Percentiles rank a stretch among this genome's conserved stretches.
phyloP scores from a whole-genome alignment of 495 filamentous ascomycete species.

The Aspergillus haitiensis region DNA sequence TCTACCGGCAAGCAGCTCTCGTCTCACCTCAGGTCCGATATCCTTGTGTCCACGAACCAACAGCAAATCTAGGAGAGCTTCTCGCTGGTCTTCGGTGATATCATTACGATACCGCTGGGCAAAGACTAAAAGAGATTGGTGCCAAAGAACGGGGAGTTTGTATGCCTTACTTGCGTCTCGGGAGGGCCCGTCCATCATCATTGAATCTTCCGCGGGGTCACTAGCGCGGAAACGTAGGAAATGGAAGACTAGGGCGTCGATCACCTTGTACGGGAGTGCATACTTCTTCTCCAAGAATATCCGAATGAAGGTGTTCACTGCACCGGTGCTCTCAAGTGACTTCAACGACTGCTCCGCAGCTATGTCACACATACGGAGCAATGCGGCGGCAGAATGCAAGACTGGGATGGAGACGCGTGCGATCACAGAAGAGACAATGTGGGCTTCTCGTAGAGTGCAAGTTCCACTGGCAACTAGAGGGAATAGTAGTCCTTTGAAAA shows the following conservation, averaged over 20 bases:
- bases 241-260: slow-evolving; percentile 94
- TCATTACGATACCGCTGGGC: slow-evolving; percentile 92
- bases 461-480: slow-evolving; percentile 75
- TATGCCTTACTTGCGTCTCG: slow-evolving; percentile 48
- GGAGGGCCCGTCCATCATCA: slow-evolving; percentile 42
- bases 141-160: slow-evolving; percentile 84
- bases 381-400: slow-evolving; percentile 86
- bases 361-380: slow-evolving; percentile 90
- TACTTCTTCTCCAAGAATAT: slow-evolving; percentile 95
- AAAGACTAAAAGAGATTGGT: slow-evolving; percentile 84
- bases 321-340: slow-evolving; percentile 72
- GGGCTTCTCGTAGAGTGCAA: slow-evolving; percentile 86
- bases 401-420: slow-evolving; percentile 80
- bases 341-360: slow-evolving; percentile 79
- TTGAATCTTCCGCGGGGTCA: slow-evolving; percentile 48
- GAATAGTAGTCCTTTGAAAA: slow-evolving; percentile 96
- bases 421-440: slow-evolving; percentile 83
- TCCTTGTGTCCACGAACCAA: slow-evolving; percentile 80
- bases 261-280: slow-evolving; percentile 88
- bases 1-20: slow-evolving; percentile 85
- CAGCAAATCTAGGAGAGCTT: slow-evolving; percentile 87
- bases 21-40: slow-evolving; percentile 87
- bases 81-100: slow-evolving; percentile 89
- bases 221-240: slow-evolving; percentile 81
- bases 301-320: slow-evolving; percentile 91